These are phyloP conservation scores for Lotmaria passim DNA, from an alignment of 208 protist genomes.

Conservation along the genomic window DNA sequence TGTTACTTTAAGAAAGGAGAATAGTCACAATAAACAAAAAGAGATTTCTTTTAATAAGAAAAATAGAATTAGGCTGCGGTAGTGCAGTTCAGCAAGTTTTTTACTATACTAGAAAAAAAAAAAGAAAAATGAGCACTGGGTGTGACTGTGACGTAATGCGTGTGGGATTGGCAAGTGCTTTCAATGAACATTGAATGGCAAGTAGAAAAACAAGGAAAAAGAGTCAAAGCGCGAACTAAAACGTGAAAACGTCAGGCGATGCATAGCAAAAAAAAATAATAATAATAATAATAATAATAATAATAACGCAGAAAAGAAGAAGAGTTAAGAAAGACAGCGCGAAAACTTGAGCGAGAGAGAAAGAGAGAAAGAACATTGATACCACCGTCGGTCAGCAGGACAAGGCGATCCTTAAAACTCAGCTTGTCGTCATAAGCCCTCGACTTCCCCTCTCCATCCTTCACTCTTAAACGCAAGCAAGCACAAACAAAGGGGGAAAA, in stretches of 20 bases:
- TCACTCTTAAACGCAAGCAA: too few species aligned
- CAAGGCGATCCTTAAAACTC: too few species aligned
- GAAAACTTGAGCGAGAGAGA: neutral
- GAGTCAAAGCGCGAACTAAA: too few species aligned
- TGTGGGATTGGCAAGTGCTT: neutral
- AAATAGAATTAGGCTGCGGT: neutral
- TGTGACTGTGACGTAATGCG: neutral
- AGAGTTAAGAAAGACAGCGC: neutral
- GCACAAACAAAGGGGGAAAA: neutral
- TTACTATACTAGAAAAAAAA: neutral
- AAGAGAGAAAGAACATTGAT: too few species aligned
- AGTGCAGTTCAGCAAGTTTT: neutral
- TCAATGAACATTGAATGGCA: neutral
- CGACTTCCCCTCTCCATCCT: too few species aligned
- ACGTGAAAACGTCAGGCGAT: too few species aligned
- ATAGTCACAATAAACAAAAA: conserved; percentile 2
- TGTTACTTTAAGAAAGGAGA: too few species aligned
- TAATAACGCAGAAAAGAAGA: neutral
- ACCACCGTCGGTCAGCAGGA: too few species aligned
- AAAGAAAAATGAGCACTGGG: neutral
- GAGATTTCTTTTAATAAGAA: neutral
- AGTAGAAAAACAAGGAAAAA: neutral
- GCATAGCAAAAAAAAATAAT: neutral
- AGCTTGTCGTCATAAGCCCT: too few species aligned
- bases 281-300: neutral